Base-by-base conservation (phyloP, 352 stramenopile genomes). In the Halophytophthora batemanensis region DNA sequence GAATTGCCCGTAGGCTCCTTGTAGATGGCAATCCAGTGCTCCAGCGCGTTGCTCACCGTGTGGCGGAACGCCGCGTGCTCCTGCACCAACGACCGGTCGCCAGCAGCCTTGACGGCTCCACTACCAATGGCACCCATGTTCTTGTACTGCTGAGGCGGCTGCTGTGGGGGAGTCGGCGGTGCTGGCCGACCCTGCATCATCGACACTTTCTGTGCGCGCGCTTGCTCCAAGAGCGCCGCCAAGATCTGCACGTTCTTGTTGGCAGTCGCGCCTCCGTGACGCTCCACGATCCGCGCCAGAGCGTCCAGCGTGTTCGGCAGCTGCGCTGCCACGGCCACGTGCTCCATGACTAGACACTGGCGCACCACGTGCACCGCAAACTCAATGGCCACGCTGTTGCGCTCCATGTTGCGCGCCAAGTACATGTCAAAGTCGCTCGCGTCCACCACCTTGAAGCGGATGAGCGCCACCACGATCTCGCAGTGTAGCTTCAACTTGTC, bases 11-110 rank as follows among this genome's bases (percentile, higher is more conserved):
- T 80, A 12, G 84, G 82, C 34, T 99, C 95, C 64, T 90, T 97
- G 61, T 98, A 97, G 39, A 99, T 87, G 17, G 95, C 93, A 40
- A 99, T 98, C 97, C 97, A 99, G 68, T 98, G 87, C 53, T 99
- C 96, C 48, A 99, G 68, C 42, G 98, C 84, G 43, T 95, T 95
- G 69, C 77, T 91, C 25, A 95, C 82, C 0, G 84, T 95, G 64
- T 95, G 82, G 11, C 79, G 79, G 59, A 91, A 95, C 45, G 77
- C 79, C 36, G 83, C 81, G 34, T 90, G 79, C 45, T 92, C 82
- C 45, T 91, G 82, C 15, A 75, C 77, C 2, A 75, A 44, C 31
- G 64, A 71, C 10, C 73, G 71, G 25, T 84, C 79, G 5, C 56
- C 59, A 8, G 53, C 36, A 10, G 18, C 37, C 43, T 66, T 67